phyloP scores from a whole-genome alignment of 2,329 filamentous ascomycete species.

The Coniochaeta prunicola region DNA sequence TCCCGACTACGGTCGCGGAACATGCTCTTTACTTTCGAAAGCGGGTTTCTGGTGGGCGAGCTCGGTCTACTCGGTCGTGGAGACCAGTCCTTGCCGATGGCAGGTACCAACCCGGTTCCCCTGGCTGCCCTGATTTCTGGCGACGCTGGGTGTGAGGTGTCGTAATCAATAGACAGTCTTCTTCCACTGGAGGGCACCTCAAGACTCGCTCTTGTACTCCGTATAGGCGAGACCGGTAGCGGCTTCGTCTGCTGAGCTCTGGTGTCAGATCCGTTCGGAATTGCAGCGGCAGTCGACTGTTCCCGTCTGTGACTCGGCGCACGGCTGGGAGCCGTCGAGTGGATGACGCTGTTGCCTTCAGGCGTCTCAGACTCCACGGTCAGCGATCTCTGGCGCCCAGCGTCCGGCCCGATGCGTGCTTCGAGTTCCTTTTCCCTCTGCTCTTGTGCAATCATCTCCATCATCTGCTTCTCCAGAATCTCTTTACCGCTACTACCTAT shows the following conservation, averaged over 20 bases:
- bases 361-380: conserved; percentile 9
- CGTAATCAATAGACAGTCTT: conserved; percentile 35
- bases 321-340: conserved; percentile 21
- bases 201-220: conserved; percentile 33
- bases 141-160: conserved; percentile 40
- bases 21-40: conserved; percentile 47
- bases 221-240: conserved; percentile 18
- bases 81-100: conserved; percentile 56
- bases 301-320: conserved; percentile 22
- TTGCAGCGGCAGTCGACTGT: conserved; percentile 29
- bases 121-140: conserved; percentile 40
- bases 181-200: conserved; percentile 36
- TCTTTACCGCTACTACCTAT: conserved; percentile 42
- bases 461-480: conserved; percentile 54
- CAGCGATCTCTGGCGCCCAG: background rate
- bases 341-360: conserved; percentile 16
- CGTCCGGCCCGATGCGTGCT: conserved; percentile 12
- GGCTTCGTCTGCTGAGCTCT: conserved; percentile 8
- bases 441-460: conserved; percentile 51
- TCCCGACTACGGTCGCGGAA: conserved; percentile 48
- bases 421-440: conserved; percentile 33
- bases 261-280: conserved; percentile 32
- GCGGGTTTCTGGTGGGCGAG: conserved; percentile 56
- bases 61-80: conserved; percentile 53
- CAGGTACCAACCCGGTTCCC: conserved; percentile 45